Base-by-base conservation (phyloP, 257 asterid genomes). In the Nicotiana obtusifolia region DNA sequence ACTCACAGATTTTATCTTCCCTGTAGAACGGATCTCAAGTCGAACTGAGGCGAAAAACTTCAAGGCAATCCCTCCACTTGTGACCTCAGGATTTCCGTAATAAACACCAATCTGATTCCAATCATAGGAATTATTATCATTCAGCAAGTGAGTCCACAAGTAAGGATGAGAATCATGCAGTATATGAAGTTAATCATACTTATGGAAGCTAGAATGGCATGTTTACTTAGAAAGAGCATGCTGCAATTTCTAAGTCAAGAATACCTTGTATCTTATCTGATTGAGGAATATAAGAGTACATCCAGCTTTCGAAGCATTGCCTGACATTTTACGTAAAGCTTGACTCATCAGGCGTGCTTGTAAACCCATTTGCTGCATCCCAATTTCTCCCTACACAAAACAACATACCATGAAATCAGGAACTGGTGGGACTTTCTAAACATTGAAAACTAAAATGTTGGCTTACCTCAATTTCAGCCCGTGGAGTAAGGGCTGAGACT, bases 271-370 rank as follows among this genome's bases (percentile, higher is more conserved):
- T 83, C 99, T 88, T 84, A 96, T 96, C 89, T 96, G 99, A 89
- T 96, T 96, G 53, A 96, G 88, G 86, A 96, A 96, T 87, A 96
- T 89, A 77, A 96, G 98, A 22, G 98, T 94, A 81, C 99, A 96
- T 71, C 98, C 97, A 81, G 98, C 99, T 89, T 96, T 96, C 57
- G 99, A 96, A 81, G 99, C 99, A 85, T 96, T 96, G 62, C 99
- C 99, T 0, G 99, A 94, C 98, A 96, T 96, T 84, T 96, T 96
- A 24, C 98, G 98, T 87, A 94, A 84, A 61, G 98, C 99, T 89
- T 96, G 99, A 88, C 98, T 96, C 99, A 96, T 96, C 76, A 96
- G 93, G 30, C 98, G 97, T 7, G 99, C 99, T 88, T 96, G 99
- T 88, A 96, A 87, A 84, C 99, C 98, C 91, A 96, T 96, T 92